Evolutionary conservation across 1,139 yeast genomes (phyloP).

Genomic region (Citeromyces siamensis): DNA sequence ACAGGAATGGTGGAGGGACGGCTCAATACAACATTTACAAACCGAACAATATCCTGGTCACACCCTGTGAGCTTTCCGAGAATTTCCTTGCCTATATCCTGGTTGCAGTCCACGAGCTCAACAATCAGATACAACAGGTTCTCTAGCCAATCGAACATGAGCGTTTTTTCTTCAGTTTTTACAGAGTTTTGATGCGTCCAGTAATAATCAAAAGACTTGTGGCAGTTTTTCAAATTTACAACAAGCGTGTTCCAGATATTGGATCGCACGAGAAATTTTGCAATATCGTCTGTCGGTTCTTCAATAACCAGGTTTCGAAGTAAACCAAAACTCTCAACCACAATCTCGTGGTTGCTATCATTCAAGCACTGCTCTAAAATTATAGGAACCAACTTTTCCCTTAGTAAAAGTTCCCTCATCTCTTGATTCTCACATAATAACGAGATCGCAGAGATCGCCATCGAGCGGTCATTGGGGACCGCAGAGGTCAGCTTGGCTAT

Average conservation of each 20-base stretch:
- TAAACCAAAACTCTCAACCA: conserved; percentile 71
- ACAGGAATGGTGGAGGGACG: conserved; percentile 20
- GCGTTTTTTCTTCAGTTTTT: conserved; percentile 29
- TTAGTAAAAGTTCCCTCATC: conserved; percentile 50
- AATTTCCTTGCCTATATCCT: conserved; percentile 34
- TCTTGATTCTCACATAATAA: conserved; percentile 58
- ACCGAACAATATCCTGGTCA: conserved; percentile 23
- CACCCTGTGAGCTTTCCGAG: conserved; percentile 20
- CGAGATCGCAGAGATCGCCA: conserved; percentile 68
- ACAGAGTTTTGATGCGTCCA: conserved; percentile 21
- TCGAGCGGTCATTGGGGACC: conserved; percentile 59
- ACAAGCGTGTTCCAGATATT: conserved; percentile 58
- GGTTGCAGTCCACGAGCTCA: conserved; percentile 55
- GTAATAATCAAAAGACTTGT: conserved; percentile 29
- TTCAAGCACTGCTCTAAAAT: conserved; percentile 53
- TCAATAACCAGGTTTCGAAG: conserved; percentile 70
- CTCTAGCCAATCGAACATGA: conserved; percentile 58
- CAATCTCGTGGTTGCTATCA: conserved; percentile 62
- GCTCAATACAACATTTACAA: conserved; percentile 29
- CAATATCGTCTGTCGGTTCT: conserved; percentile 84
- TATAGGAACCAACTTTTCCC: conserved; percentile 55
- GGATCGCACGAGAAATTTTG: conserved; percentile 65
- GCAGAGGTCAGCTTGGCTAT: conserved; percentile 51
- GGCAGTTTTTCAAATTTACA: conserved; percentile 34
- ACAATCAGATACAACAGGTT: conserved; percentile 60